Conservation (phyloP, 768 basidiomycete genomes). For the Podaxis carcinomalis region DNA sequence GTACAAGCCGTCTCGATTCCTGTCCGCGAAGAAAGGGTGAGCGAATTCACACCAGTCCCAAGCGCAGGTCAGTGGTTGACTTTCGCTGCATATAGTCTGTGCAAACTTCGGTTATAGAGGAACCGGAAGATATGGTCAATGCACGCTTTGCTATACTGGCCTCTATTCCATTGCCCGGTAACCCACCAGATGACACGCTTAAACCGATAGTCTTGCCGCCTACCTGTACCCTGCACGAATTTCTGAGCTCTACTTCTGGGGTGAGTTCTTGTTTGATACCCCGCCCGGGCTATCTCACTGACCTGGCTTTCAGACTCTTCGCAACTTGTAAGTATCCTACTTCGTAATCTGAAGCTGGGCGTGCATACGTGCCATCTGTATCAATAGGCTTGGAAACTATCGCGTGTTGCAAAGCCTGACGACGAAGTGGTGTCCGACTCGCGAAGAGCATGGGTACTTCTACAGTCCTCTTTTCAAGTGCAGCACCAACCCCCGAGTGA, state of each 20-base stretch:
- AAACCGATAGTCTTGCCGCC: slow-evolving; percentile 66
- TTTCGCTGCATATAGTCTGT: slow-evolving; percentile 15
- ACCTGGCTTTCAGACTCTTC: slow-evolving; percentile 39
- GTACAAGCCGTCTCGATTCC: background rate
- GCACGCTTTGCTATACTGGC: slow-evolving; percentile 55
- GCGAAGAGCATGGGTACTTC: slow-evolving; percentile 80
- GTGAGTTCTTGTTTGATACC: slow-evolving; percentile 34
- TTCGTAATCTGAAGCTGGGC: background rate
- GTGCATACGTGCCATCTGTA: background rate
- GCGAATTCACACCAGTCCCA: background rate
- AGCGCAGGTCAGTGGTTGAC: background rate
- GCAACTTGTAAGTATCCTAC: slow-evolving; percentile 44
- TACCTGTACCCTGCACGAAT: slow-evolving; percentile 65
- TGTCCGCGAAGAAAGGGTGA: slow-evolving; percentile 5
- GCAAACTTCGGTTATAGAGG: slow-evolving; percentile 24
- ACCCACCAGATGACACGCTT: slow-evolving; percentile 61
- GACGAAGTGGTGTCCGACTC: slow-evolving; percentile 76
- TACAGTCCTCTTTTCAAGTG: slow-evolving; percentile 74
- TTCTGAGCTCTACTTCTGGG: slow-evolving; percentile 51
- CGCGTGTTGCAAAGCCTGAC: slow-evolving; percentile 63
- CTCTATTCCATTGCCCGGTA: slow-evolving; percentile 56
- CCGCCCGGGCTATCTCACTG: background rate
- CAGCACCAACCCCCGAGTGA: slow-evolving; percentile 71
- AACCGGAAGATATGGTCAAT: slow-evolving; percentile 42
- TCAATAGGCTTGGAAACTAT: slow-evolving; percentile 58